A percentile compares a stretch with the other conserved stretches of the same genome.
phyloP scores from a whole-genome alignment of 2,329 filamentous ascomycete species.

The Tolypocladium ophioglossoides region DNA sequence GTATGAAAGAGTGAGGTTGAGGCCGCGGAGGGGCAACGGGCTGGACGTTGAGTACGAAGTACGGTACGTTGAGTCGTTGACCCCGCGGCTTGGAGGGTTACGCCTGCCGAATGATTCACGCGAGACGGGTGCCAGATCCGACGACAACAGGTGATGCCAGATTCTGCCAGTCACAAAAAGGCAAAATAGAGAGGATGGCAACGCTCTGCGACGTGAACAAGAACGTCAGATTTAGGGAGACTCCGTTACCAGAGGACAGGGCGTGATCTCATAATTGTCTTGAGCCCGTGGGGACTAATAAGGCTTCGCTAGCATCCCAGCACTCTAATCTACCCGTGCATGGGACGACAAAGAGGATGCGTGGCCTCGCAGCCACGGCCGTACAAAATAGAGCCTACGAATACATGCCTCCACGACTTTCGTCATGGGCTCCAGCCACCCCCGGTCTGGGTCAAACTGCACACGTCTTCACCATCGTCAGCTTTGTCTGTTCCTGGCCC shows the following conservation, averaged over 20 bases:
- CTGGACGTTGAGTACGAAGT: no score
- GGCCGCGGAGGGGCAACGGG: not conserved
- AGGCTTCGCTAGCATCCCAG: not conserved
- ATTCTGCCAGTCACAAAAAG: not conserved
- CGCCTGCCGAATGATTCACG: not conserved
- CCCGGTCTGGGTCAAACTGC: not conserved
- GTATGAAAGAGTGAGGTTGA: not conserved
- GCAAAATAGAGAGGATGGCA: not conserved
- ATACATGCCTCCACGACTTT: not conserved
- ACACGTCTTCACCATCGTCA: constrained; percentile 2
- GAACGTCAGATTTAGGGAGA: not conserved
- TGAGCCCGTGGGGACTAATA: not conserved
- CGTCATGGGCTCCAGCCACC: not conserved
- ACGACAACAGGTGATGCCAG: not conserved
- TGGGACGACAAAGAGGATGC: not conserved
- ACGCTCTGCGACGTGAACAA: not conserved
- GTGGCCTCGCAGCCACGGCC: constrained; percentile 2
- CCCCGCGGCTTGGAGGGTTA: not conserved
- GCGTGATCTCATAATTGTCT: not conserved
- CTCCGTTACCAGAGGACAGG: not conserved
- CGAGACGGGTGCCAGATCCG: not conserved
- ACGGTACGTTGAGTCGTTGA: not conserved
- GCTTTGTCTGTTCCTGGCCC: not conserved
- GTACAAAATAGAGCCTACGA: not conserved
- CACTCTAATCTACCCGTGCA: not conserved